These are phyloP conservation scores for Boletus rubroflammeus DNA, from an alignment of 768 basidiomycete genomes.

Conservation along the genomic window DNA sequence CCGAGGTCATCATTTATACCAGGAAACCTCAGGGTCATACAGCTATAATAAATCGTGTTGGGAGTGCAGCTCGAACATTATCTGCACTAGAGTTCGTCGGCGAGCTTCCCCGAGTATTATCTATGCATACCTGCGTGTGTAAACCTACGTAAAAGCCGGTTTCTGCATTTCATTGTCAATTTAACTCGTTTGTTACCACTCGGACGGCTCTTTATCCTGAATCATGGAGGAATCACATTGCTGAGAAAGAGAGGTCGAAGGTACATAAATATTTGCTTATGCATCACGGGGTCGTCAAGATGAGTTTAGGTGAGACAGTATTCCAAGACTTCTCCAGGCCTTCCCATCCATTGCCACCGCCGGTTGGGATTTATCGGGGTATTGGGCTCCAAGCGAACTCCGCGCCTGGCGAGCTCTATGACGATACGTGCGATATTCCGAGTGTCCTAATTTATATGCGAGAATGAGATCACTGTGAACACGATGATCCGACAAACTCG, in stretches of 20 bases:
- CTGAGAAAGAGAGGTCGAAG: not conserved
- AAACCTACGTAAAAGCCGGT: not conserved
- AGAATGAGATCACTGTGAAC: constrained; percentile 5
- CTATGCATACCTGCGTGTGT: constrained; percentile 1
- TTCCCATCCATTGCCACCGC: constrained; percentile 88
- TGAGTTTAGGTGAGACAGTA: constrained; percentile 23
- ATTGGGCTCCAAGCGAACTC: constrained; percentile 69
- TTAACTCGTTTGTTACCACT: not conserved
- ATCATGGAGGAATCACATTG: not conserved
- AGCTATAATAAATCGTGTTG: not conserved
- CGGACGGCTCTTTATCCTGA: not conserved
- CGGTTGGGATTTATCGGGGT: constrained; percentile 59
- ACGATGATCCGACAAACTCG: not conserved
- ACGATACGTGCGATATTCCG: constrained; percentile 86
- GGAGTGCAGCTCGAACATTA: constrained; percentile 5
- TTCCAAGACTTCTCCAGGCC: constrained; percentile 63
- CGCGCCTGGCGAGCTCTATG: constrained; percentile 68
- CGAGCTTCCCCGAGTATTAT: constrained; percentile 1
- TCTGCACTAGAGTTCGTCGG: constrained; percentile 10
- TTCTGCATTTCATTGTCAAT: not conserved
- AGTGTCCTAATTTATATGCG: constrained; percentile 57
- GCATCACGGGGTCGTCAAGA: constrained; percentile 11
- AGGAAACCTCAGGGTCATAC: constrained; percentile 2
- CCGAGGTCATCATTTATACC: not conserved
- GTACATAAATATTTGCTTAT: not conserved